These are phyloP conservation scores for Prototheca stagnorum DNA, from an alignment of 163 green algal species.

Conservation along the genomic window DNA sequence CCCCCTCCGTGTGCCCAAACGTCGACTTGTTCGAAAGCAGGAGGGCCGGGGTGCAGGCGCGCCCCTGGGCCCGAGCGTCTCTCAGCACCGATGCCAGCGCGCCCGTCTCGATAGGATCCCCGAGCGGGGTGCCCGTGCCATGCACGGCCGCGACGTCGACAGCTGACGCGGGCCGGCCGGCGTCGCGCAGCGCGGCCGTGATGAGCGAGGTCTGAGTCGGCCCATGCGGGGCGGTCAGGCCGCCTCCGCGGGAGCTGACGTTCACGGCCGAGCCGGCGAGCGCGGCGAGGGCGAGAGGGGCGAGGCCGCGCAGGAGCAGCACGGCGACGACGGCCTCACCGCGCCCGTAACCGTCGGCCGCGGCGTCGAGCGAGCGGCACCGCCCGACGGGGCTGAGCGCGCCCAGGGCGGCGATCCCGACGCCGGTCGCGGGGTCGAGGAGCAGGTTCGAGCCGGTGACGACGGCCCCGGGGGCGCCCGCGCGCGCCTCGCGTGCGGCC, in stretches of 20 bases:
- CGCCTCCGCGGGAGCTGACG: conserved; percentile 60
- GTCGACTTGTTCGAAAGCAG: conserved; percentile 24
- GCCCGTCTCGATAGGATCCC: conserved; percentile 43
- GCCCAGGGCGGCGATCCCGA: conserved; percentile 17
- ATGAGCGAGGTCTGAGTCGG: conserved; percentile 47
- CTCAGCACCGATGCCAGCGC: background rate
- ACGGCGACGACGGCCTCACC: conserved; percentile 18
- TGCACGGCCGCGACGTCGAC: conserved; percentile 31
- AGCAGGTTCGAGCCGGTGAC: conserved; percentile 46
- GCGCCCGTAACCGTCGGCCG: conserved; percentile 14
- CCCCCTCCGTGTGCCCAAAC: conserved; percentile 30
- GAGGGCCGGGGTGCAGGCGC: conserved; percentile 2
- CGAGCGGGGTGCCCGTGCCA: no score
- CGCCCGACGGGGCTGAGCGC: conserved; percentile 29
- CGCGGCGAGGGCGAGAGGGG: no score
- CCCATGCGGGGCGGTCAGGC: conserved; percentile 29
- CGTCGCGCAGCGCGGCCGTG: conserved; percentile 22
- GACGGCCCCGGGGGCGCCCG: conserved; percentile 14
- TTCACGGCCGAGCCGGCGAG: conserved; percentile 43
- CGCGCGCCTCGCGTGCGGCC: conserved; percentile 5
- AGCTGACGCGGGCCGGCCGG: background rate
- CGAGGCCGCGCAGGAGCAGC: no score
- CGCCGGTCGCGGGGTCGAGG: conserved; percentile 4
- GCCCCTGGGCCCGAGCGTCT: background rate
- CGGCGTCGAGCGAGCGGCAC: conserved; percentile 33